Base-by-base conservation (phyloP, 2,329 filamentous ascomycete genomes). In the Sarocladium brachiariae region DNA sequence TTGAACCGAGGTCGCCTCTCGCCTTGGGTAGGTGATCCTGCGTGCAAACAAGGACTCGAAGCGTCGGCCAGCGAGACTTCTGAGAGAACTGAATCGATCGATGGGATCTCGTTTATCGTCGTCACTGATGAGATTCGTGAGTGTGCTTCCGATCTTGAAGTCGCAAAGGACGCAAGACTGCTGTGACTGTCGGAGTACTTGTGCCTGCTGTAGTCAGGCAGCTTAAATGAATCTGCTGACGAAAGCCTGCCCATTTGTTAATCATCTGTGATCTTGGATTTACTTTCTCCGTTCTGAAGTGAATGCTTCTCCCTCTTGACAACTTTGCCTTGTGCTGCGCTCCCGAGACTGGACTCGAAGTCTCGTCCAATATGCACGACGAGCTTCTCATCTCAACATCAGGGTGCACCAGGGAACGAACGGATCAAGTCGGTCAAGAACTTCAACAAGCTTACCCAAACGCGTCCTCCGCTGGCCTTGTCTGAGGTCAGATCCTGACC, bases 101-200 rank as follows among this genome's bases (percentile, higher is more conserved):
- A 59, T 51, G 69, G 66, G 7, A 66, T 61, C 9, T 71, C 70
- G 48, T 71, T 71, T 19, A 75, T 65, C 0, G 75, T 79, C 1
- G 77, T 79, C 38, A 73, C 66, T 1, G 77, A 80, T 2, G 77
- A 79, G 47, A 77, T 68, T 33, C 76, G 68, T 2, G 77, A 80
- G 57, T 80, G 75, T 1, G 68, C 65, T 13, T 65, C 63, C 1
- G 74, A 76, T 38, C 65, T 65, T 1, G 66, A 70, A 2, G 75
- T 72, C 2, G 74, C 73, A 16, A 69, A 73, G 1, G 72, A 76
- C 2, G 75, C 75, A 14, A 77, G 61, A 51, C 73, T 80, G 65
- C 75, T 76, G 50, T 71, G 68, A 55, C 76, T 80, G 56, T 74
- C 71, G 1, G 76, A 78, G 50, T 64, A 53, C 43, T 56, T 63